These are phyloP conservation scores for Suhomyces ambrosiae DNA, from an alignment of 1,139 yeast genomes.

Conservation along the genomic window DNA sequence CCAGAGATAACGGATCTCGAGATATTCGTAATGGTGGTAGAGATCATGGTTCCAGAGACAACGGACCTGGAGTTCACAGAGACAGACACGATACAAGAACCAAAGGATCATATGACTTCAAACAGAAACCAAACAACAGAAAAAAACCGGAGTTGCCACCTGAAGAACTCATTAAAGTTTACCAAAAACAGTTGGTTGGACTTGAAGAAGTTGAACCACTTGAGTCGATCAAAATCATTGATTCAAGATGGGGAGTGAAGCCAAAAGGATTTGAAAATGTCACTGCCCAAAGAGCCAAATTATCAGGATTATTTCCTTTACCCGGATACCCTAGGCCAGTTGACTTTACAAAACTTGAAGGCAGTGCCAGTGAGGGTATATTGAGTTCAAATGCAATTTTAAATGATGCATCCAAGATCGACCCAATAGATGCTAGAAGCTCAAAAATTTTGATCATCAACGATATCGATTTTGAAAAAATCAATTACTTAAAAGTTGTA, in stretches of 20 bases:
- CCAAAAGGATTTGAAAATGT: slow-evolving; percentile 79
- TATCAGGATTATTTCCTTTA: slow-evolving; percentile 76
- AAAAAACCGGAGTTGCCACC: slow-evolving; percentile 17
- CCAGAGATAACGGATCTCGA: no score
- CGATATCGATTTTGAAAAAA: slow-evolving; percentile 45
- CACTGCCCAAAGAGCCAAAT: slow-evolving; percentile 77
- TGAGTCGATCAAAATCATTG: slow-evolving; percentile 41
- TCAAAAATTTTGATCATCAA: slow-evolving; percentile 53
- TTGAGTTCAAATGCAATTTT: slow-evolving; percentile 44
- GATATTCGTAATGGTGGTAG: neutral
- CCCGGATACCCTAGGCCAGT: slow-evolving; percentile 69
- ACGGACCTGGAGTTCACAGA: no score
- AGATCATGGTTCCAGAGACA: no score
- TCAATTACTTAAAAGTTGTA: slow-evolving; percentile 44
- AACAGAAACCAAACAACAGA: neutral
- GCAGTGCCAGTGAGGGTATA: slow-evolving; percentile 42
- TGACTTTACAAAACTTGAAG: slow-evolving; percentile 57
- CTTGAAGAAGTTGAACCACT: slow-evolving; percentile 27
- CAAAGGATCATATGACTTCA: no score
- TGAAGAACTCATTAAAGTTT: slow-evolving; percentile 24
- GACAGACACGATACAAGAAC: no score
- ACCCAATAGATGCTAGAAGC: slow-evolving; percentile 53
- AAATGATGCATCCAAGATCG: slow-evolving; percentile 46
- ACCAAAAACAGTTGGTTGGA: slow-evolving; percentile 24
- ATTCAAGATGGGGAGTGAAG: slow-evolving; percentile 71